phyloP scores from a whole-genome alignment of 108 stramenopile species.

The Cyclotella sp. region DNA sequence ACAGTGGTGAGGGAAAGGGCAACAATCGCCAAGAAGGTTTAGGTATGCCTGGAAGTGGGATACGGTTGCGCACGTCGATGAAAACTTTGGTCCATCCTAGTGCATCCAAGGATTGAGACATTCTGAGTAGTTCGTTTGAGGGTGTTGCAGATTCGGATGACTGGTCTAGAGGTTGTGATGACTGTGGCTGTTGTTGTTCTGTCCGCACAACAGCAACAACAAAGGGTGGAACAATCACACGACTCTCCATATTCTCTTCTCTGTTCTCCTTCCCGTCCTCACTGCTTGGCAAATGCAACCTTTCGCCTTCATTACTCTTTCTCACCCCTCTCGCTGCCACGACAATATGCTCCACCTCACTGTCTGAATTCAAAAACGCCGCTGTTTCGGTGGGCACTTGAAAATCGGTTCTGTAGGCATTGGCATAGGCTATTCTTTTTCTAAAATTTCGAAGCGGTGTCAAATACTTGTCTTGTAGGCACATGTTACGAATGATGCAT shows the following conservation, averaged over 20 bases:
- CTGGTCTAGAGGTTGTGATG: neutral
- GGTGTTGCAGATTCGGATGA: constrained; percentile 1
- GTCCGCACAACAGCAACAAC: constrained; percentile 46
- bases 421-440: constrained; percentile 83
- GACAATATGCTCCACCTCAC: constrained; percentile 63
- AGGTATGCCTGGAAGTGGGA: constrained; percentile 59
- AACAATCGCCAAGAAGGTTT: constrained; percentile 37
- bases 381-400: constrained; percentile 84
- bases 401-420: constrained; percentile 91
- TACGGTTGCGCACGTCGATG: constrained; percentile 74
- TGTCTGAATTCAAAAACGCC: constrained; percentile 74
- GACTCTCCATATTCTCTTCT: neutral
- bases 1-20: constrained; percentile 9
- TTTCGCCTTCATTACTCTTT: constrained; percentile 37
- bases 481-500: constrained; percentile 57
- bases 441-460: constrained; percentile 70
- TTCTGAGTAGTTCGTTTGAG: constrained; percentile 50
- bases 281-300: neutral
- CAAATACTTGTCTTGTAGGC: constrained; percentile 55
- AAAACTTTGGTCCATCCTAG: constrained; percentile 92
- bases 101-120: constrained; percentile 76
- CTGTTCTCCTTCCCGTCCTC: neutral
- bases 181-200: constrained; percentile 20
- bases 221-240: constrained; percentile 32
- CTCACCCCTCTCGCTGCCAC: constrained; percentile 12